Evolutionary conservation across 169 alveolate species (phyloP).

Genomic region (Babesia gibsoni): DNA sequence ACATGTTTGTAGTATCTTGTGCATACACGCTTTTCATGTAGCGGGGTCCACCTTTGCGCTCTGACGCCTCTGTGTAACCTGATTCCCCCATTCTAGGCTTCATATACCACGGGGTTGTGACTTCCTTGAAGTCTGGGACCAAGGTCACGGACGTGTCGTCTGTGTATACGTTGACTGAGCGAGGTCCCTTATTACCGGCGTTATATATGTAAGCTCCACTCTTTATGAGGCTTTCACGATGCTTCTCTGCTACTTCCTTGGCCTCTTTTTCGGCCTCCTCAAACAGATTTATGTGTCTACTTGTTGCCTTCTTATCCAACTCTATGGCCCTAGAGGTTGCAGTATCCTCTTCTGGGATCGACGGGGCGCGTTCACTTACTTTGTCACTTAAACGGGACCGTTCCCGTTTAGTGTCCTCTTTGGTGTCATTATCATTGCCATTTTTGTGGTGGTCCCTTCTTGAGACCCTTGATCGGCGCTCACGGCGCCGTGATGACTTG

Average conservation of each 20-base stretch:
- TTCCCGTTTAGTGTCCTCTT: not conserved
- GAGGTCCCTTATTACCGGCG: slow-evolving; percentile 32
- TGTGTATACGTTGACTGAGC: slow-evolving; percentile 41
- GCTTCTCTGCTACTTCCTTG: slow-evolving; percentile 28
- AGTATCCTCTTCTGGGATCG: not conserved
- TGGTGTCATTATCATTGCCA: not conserved
- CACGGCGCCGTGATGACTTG: not conserved
- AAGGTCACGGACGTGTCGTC: slow-evolving; percentile 45
- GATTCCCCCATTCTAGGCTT: slow-evolving; percentile 2
- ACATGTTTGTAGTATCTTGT: not conserved
- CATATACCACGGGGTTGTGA: slow-evolving; percentile 62
- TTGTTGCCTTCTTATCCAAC: slow-evolving; percentile 6
- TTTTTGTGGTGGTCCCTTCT: not conserved
- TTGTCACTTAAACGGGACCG: not conserved
- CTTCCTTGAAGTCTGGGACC: slow-evolving; percentile 52
- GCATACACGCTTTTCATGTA: slow-evolving; percentile 20
- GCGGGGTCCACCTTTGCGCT: slow-evolving; percentile 10
- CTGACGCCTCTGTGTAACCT: not conserved
- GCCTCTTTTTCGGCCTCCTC: slow-evolving; percentile 59
- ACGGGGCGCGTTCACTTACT: not conserved
- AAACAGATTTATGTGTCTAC: slow-evolving; percentile 54
- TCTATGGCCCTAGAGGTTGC: too few relatives aligned
- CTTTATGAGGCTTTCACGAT: slow-evolving; percentile 53
- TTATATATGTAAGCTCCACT: slow-evolving; percentile 55
- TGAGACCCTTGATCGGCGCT: not conserved